Percentiles rank a stretch among this genome's conserved stretches.
Conservation (phyloP, 2,329 filamentous ascomycete genomes). For the Aspergillus fructus region DNA sequence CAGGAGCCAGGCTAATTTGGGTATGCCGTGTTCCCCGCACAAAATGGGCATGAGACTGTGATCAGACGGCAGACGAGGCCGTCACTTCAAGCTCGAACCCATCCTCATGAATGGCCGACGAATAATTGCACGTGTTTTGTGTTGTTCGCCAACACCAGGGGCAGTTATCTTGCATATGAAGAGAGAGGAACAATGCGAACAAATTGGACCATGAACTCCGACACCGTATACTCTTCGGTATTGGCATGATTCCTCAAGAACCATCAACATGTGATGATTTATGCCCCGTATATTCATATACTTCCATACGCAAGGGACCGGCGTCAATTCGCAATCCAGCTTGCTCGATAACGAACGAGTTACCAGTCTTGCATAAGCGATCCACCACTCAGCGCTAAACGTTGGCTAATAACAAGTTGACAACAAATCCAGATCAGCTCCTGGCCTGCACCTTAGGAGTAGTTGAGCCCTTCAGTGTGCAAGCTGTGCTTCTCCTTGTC, state of each 20-base stretch:
- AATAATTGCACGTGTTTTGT: neutral
- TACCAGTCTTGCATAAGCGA: neutral
- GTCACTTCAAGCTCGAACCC: neutral
- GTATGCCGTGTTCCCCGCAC: slow-evolving; percentile 11
- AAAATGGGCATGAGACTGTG: neutral
- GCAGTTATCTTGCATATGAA: neutral
- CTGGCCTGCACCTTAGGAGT: neutral
- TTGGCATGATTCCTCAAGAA: neutral
- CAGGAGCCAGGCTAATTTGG: slow-evolving; percentile 7
- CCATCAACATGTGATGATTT: neutral
- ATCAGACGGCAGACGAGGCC: neutral
- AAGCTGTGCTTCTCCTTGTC: neutral
- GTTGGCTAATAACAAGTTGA: slow-evolving; percentile 1
- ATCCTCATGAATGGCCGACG: neutral
- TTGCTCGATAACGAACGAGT: neutral
- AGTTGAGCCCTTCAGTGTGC: neutral
- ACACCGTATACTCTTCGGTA: neutral
- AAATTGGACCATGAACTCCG: no score
- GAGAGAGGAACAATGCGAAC: no score
- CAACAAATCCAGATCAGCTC: neutral
- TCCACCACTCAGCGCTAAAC: neutral
- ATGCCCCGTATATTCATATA: neutral
- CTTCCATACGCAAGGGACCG: neutral
- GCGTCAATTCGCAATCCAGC: neutral
- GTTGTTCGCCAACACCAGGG: neutral